Evolutionary conservation across 805 yeast genomes (phyloP).

Genomic region (Naumovozyma baii): DNA sequence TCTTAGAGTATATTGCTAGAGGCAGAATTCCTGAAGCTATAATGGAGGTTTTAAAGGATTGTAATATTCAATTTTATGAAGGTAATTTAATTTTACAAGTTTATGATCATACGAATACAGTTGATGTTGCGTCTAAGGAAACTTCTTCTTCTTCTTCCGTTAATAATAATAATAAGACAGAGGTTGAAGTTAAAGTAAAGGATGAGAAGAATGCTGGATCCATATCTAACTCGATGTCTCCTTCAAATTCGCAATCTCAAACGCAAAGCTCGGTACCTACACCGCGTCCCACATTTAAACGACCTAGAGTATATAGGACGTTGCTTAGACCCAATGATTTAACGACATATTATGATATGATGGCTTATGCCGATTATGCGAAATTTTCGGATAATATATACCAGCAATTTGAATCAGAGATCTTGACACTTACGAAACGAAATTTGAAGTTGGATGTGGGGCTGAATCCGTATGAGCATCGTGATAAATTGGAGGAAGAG

Average conservation of each 20-base stretch:
- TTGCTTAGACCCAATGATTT: conserved; percentile 71
- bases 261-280: too few species aligned
- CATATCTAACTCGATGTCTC: neutral
- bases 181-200: too few species aligned
- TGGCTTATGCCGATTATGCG: conserved; percentile 74
- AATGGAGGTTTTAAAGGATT: conserved; percentile 81
- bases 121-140: conserved; percentile 20
- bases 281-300: conserved; percentile 24
- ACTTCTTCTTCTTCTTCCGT: too few species aligned
- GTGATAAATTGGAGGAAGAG: conserved; percentile 26
- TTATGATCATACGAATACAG: conserved; percentile 66
- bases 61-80: conserved; percentile 75
- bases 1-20: conserved; percentile 64
- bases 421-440: conserved; percentile 67
- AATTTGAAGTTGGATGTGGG: conserved; percentile 69
- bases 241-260: conserved; percentile 2
- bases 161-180: too few species aligned
- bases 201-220: too few species aligned
- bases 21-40: conserved; percentile 85
- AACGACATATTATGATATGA: conserved; percentile 74
- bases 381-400: conserved; percentile 72
- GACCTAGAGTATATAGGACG: conserved; percentile 70
- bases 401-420: conserved; percentile 79
- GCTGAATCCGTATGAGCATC: conserved; percentile 50
- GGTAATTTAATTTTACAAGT: conserved; percentile 82